A percentile compares a stretch with the other conserved stretches of the same genome.
Conservation (phyloP, 345 rosid genomes). For the Camelina laxa region DNA sequence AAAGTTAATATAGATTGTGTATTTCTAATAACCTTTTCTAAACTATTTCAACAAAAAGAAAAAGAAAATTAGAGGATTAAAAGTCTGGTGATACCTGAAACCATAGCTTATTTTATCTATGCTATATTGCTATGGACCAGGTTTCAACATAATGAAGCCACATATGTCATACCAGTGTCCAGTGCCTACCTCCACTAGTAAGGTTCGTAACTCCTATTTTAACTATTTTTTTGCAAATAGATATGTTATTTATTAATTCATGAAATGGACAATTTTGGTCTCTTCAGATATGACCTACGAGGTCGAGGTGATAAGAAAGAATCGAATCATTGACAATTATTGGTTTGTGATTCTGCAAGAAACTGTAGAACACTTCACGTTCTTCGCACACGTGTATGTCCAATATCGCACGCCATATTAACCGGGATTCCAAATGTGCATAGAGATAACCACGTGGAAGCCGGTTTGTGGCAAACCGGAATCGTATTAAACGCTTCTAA, state of each 20-base stretch:
- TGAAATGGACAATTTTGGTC: neutral
- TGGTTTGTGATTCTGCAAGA: constrained; percentile 27
- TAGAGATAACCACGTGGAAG: constrained; percentile 31
- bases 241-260: neutral
- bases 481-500: neutral
- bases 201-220: neutral
- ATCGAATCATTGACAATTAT: constrained; percentile 34
- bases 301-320: constrained; percentile 28
- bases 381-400: constrained; percentile 40
- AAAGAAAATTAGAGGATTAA: too few species aligned
- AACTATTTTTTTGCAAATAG: neutral
- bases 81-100: neutral
- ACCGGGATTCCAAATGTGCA: constrained; percentile 30
- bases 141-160: neutral
- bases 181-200: too few species aligned
- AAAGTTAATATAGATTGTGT: neutral
- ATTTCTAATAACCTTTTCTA: too few species aligned
- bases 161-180: too few species aligned
- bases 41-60: too few species aligned
- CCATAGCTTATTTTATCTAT: neutral
- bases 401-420: constrained; percentile 33
- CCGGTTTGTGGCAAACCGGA: constrained; percentile 19
- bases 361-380: constrained; percentile 36
- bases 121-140: neutral
- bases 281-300: constrained; percentile 11